Evolutionary conservation across 2,329 filamentous ascomycete species (phyloP), one percentile per base, ranked within the genome.

Genomic region (Epichloe amarillans): DNA sequence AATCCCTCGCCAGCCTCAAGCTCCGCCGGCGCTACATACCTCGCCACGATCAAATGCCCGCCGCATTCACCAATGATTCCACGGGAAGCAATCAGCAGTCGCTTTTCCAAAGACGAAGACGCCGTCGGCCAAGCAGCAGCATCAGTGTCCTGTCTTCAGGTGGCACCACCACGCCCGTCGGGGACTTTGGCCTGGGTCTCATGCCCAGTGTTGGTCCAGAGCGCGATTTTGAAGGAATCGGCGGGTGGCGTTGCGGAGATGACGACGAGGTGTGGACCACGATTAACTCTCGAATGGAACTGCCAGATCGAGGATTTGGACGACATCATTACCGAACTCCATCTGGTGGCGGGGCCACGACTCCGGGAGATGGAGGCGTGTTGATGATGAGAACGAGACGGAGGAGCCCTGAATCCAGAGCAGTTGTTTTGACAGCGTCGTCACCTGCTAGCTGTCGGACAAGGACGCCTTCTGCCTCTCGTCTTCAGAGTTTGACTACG

Each of bases 151-250:
- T 63, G n/a, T 53, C 52, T 12, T 66, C 66, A 4, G 56, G 60
- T 1, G 66, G 67, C 3, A 58, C 64, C 30, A 55, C 56, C n/a
- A 66, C 65, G 0, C 62, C 64, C 11, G 55, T 63, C 45, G 64
- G 65, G 53, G 64, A 71, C 23, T 63, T 60, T 45, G 61, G 65
- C 7, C 58, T 72, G 42, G 65, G 70, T 5, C 58, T 77, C 15
- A 64, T 70, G 14, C 70, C 73, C 7, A 74, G 70, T 53, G 62
- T 75, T 36, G 76, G 76, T 0, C 64, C 75, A 3, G 72, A 75
- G 49, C 66, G 78, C 33, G 78, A 82, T 58, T 82, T 74, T 55
- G 78, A 82, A 56, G 78, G 78, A 7, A 63, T 82, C 2, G 78
- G 78, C 17, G 78, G 78, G 3, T 82, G 77, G 76, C 66, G 76